phyloP scores from a whole-genome alignment of 495 filamentous ascomycete species.

The Ramalina peruviana region DNA sequence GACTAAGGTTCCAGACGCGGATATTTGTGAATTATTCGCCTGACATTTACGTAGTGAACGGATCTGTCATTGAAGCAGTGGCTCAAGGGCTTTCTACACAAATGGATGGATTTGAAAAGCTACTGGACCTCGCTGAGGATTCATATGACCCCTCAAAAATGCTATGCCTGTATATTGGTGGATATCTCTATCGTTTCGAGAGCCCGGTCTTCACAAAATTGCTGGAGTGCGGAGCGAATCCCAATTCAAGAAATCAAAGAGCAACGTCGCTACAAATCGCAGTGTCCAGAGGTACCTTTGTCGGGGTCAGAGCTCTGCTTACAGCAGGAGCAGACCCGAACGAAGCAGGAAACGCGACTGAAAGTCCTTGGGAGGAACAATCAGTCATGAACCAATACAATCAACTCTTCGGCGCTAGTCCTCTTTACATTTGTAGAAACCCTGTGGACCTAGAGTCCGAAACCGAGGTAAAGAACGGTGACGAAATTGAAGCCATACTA shows the following conservation, averaged over 20 bases:
- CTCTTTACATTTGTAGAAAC: background rate
- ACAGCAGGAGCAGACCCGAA: conserved; percentile 2
- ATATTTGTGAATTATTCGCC: no score
- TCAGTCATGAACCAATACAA: background rate
- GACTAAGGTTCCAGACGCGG: no score
- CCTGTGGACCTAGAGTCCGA: no score
- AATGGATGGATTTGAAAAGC: no score
- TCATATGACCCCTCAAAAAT: background rate
- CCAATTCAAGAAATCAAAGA: background rate
- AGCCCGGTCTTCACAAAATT: no score
- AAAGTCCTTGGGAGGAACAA: background rate
- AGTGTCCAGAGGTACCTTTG: background rate
- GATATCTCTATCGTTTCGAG: no score
- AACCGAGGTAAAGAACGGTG: no score
- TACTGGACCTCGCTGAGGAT: background rate
- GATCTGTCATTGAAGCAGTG: background rate
- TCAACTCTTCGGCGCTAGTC: background rate
- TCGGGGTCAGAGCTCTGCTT: background rate
- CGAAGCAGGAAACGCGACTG: background rate
- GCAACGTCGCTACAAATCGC: conserved; percentile 2
- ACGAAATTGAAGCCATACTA: conserved; percentile 1
- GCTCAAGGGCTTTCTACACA: no score
- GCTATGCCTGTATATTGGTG: background rate
- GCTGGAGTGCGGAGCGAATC: background rate
- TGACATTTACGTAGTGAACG: no score